Percentiles rank a stretch among this genome's conserved stretches.
Evolutionary conservation across 2,329 filamentous ascomycete species (phyloP).

Genomic region (Aureobasidium sp.): DNA sequence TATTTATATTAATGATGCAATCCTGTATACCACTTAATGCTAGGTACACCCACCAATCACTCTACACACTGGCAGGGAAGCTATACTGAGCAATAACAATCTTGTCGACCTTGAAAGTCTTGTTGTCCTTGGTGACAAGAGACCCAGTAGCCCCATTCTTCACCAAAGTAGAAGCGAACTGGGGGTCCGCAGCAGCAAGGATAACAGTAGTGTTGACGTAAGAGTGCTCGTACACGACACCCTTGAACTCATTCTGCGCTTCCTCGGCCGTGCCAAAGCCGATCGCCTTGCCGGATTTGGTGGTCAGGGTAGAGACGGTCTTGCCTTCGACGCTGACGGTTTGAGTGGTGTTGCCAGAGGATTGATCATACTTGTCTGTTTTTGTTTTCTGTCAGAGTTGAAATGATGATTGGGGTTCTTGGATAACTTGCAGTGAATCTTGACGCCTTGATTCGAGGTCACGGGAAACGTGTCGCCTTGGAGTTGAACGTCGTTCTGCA

Average conservation of each 20-base stretch:
- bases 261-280: conserved; percentile 34
- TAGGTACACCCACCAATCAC: neutral
- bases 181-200: conserved; percentile 35
- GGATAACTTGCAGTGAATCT: neutral
- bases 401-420: too few relatives aligned
- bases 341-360: conserved; percentile 37
- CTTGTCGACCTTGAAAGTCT: conserved; percentile 15
- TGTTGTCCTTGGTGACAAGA: conserved; percentile 13
- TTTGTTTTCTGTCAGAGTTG: neutral
- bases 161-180: conserved; percentile 8
- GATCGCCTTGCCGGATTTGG: conserved; percentile 35
- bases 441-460: neutral
- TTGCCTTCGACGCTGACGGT: conserved; percentile 33
- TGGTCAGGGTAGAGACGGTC: conserved; percentile 39
- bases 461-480: conserved; percentile 1
- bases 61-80: neutral
- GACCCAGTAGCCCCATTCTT: conserved; percentile 7
- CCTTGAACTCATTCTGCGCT: conserved; percentile 36
- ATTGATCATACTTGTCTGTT: conserved; percentile 33
- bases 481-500: conserved; percentile 5
- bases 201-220: conserved; percentile 15
- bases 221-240: conserved; percentile 35
- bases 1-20: neutral
- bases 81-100: conserved; percentile 3
- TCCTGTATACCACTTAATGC: neutral